These are phyloP conservation scores for Oehlia diaphana DNA, from an alignment of 192 early-diverging fungal genomes.

Conservation along the genomic window DNA sequence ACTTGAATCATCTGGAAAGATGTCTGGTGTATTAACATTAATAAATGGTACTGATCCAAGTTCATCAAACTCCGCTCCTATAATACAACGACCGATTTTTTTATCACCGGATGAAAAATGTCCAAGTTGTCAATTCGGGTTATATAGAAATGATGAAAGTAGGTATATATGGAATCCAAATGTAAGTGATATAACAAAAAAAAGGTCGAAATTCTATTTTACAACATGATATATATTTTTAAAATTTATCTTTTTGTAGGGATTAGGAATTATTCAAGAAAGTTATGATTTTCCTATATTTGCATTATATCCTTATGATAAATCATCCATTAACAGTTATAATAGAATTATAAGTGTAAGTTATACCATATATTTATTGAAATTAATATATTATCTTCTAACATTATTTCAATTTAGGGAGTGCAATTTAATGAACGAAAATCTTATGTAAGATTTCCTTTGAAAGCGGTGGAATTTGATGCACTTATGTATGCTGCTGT, in stretches of 20 bases:
- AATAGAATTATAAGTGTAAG: conserved; percentile 46
- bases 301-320: conserved; percentile 46
- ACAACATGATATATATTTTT: no score
- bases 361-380: not conserved
- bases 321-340: conserved; percentile 33
- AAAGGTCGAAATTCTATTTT: not conserved
- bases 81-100: conserved; percentile 35
- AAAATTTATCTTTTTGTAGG: conserved; percentile 39
- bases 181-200: conserved; percentile 38
- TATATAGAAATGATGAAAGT: conserved; percentile 55
- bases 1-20: conserved; percentile 46
- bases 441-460: conserved; percentile 58
- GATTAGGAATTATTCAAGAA: conserved; percentile 53
- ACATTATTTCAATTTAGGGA: conserved; percentile 36
- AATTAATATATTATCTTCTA: conserved; percentile 25
- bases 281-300: conserved; percentile 69
- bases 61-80: conserved; percentile 11
- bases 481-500: conserved; percentile 70
- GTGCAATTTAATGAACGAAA: conserved; percentile 42
- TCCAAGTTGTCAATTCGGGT: conserved; percentile 71
- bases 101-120: conserved; percentile 62
- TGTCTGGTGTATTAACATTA: conserved; percentile 60
- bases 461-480: conserved; percentile 71
- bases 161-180: conserved; percentile 70
- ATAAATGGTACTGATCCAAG: conserved; percentile 39